Conservation (phyloP, 2,329 filamentous ascomycete genomes). For the Cordyceps militaris region DNA sequence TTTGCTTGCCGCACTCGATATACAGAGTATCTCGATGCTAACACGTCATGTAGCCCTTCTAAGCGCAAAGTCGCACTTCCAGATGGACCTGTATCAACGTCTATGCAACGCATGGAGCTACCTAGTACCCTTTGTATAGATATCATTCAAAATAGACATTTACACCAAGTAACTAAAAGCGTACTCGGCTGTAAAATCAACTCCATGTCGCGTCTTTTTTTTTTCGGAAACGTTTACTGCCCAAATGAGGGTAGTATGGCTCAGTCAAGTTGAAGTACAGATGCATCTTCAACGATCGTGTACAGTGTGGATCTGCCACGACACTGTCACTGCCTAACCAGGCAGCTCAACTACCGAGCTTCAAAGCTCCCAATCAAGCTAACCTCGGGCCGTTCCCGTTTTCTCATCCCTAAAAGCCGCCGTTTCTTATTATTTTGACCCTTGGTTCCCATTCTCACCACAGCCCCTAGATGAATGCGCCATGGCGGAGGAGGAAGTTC, state of each 20-base stretch:
- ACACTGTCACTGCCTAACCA: slow-evolving; percentile 1
- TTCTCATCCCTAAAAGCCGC: background rate
- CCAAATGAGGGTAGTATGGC: too few relatives aligned
- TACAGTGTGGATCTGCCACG: slow-evolving; percentile 8
- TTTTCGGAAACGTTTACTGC: too few relatives aligned
- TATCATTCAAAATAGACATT: slow-evolving; percentile 12
- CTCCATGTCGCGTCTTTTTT: too few relatives aligned
- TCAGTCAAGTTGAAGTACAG: background rate
- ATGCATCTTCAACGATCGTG: background rate
- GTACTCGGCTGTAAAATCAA: background rate
- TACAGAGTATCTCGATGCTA: slow-evolving; percentile 15
- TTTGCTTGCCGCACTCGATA: slow-evolving; percentile 15
- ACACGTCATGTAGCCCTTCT: slow-evolving; percentile 31
- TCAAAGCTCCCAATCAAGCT: background rate
- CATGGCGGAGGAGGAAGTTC: slow-evolving; percentile 4
- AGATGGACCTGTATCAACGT: slow-evolving; percentile 24
- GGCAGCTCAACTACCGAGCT: background rate
- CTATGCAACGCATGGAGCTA: slow-evolving; percentile 13
- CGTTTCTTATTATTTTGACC: background rate
- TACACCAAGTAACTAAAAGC: background rate
- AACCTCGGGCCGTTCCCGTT: background rate
- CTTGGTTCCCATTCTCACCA: background rate
- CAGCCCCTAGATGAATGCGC: background rate
- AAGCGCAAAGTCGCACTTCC: slow-evolving; percentile 27
- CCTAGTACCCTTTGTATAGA: slow-evolving; percentile 14